Percentiles rank a stretch among this genome's conserved stretches.
phyloP scores from a whole-genome alignment of 2,329 filamentous ascomycete genomes.

The Chrysoporthe cubensis region DNA sequence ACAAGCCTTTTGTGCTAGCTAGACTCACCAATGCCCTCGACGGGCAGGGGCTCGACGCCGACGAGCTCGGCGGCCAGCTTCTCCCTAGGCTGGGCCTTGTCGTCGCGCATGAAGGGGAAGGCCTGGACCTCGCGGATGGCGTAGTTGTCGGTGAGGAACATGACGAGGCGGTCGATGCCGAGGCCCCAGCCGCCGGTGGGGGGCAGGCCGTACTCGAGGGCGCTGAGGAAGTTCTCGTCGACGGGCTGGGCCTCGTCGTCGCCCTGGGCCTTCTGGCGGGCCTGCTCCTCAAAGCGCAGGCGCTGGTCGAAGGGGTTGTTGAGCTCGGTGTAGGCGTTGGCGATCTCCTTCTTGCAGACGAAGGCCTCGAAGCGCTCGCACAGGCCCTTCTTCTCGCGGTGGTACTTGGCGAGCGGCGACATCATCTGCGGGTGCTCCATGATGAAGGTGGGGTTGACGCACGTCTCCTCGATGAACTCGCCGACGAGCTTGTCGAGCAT shows the following conservation, averaged over 20 bases:
- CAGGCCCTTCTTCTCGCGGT: slow-evolving; percentile 78
- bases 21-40: slow-evolving; percentile 42
- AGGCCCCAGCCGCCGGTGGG: slow-evolving; percentile 97
- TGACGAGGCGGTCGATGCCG: slow-evolving; percentile 91
- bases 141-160: slow-evolving; percentile 96
- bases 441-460: slow-evolving; percentile 92
- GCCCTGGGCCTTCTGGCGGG: slow-evolving; percentile 91
- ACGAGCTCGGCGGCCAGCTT: slow-evolving; percentile 46
- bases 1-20: too few relatives aligned
- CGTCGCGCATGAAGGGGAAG: slow-evolving; percentile 98
- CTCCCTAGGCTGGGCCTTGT: slow-evolving; percentile 57
- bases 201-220: slow-evolving; percentile 71
- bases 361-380: slow-evolving; percentile 98
- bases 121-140: slow-evolving; percentile 94
- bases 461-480: slow-evolving; percentile 93
- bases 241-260: slow-evolving; percentile 96
- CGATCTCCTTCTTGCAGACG: slow-evolving; percentile 95
- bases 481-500: slow-evolving; percentile 96
- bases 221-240: slow-evolving; percentile 70
- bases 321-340: slow-evolving; percentile 83
- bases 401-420: slow-evolving; percentile 95
- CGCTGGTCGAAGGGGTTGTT: slow-evolving; percentile 97
- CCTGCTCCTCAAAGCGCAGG: slow-evolving; percentile 91
- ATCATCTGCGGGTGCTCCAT: slow-evolving; percentile 80
- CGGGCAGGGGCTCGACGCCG: slow-evolving; percentile 39